Conservation (phyloP, 2,329 filamentous ascomycete species). For the Myotisia sp. region DNA sequence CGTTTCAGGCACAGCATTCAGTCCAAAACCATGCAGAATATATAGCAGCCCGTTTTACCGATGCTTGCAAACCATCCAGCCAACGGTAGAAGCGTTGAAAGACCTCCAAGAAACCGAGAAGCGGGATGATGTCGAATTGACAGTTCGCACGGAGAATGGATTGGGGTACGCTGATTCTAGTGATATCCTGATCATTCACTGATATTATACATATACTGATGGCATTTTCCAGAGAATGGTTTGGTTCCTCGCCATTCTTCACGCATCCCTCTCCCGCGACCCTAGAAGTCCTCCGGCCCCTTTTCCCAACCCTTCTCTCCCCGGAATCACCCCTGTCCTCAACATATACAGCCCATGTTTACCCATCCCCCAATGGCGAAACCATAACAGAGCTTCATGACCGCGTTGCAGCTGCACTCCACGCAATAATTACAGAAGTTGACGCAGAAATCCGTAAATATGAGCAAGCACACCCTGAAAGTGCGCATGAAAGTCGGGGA, state of each 20-base stretch:
- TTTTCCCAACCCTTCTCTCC: slow-evolving; percentile 46
- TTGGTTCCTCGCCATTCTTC: slow-evolving; percentile 64
- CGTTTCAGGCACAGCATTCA: slow-evolving; percentile 18
- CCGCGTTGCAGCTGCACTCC: slow-evolving; percentile 56
- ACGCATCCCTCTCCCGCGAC: slow-evolving; percentile 67
- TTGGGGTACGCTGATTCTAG: slow-evolving; percentile 30
- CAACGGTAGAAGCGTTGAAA: slow-evolving; percentile 36
- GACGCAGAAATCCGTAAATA: slow-evolving; percentile 40
- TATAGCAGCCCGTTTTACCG: slow-evolving; percentile 81
- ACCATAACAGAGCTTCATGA: slow-evolving; percentile 65
- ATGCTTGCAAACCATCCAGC: slow-evolving; percentile 69
- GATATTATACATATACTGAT: not conserved
- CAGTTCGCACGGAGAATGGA: slow-evolving; percentile 39
- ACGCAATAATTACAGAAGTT: slow-evolving; percentile 55
- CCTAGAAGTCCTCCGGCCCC: slow-evolving; percentile 44
- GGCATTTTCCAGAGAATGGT: slow-evolving; percentile 58
- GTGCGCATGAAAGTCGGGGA: slow-evolving; percentile 39
- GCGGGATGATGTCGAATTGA: slow-evolving; percentile 20
- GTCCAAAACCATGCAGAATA: slow-evolving; percentile 36
- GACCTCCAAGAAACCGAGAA: slow-evolving; percentile 21
- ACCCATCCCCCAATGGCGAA: slow-evolving; percentile 63
- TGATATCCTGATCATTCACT: not conserved
- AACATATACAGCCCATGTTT: slow-evolving; percentile 49
- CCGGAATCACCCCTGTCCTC: slow-evolving; percentile 25
- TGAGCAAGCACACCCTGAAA: slow-evolving; percentile 41